Base-by-base conservation (phyloP, 169 alveolate genomes). In the Cryptosporidium sp. region DNA sequence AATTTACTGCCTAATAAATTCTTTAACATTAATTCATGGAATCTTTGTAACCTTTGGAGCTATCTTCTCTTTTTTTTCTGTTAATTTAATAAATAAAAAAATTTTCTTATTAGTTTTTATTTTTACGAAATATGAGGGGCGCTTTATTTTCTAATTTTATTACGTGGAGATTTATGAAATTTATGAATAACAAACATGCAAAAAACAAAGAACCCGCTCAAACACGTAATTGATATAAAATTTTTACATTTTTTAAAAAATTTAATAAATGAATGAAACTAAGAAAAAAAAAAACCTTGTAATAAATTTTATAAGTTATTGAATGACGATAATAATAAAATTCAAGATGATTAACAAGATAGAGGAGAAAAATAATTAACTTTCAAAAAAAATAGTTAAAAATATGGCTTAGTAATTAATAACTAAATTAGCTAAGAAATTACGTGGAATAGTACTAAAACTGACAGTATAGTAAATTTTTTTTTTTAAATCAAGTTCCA, bases 21-120 rank as follows among this genome's bases (percentile, higher is more conserved):
- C 55, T 37, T 39, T 14, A 39, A 21, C 67, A 55, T 55, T 55
- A 55, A 55, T 23, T 55, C 67, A 55, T 55, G 26, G 67, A 55
- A 55, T 26, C 0, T 26, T 21, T 26, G 23, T 55, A 55, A 18
- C 21, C 2, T 23, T 55, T n/a, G 3, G 21, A 23, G 8, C 10
- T 55, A 21, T 55, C 67, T 21, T 55, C 7, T 39, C 7, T 4
- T 39, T 39, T 41, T 41, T 6, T 7, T 41, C 9, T 41, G 9
- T 4, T 41, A 8, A 41, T 8, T 4, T 41, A 1, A 41, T 8
- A 41, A 41, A 41, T 1, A 33, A 33, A 33, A 41, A 41, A 41
- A 8, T 0, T 14, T 45, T 45, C n/a, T n/a, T n/a, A 45, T 45
- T 14, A 0, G 10, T 45, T 45, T 14, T 55, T 55, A 21, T 21